Percentiles rank a stretch among this genome's conserved stretches.
These are phyloP conservation scores for Gracilaria gracilis DNA, from an alignment of 23 red algal species.

Conservation along the genomic window DNA sequence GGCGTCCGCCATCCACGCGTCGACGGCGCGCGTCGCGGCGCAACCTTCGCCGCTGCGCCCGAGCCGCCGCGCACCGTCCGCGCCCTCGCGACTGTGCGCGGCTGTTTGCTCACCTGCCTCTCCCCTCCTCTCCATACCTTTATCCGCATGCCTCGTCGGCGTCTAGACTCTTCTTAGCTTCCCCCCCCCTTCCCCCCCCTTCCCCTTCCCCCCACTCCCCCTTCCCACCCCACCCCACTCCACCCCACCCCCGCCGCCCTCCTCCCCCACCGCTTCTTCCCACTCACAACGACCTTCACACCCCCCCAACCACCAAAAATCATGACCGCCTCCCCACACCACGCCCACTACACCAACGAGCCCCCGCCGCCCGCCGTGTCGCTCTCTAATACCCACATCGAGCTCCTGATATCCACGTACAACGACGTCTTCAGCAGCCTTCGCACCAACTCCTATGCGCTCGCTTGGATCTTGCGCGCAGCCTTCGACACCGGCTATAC, in stretches of 20 bases:
- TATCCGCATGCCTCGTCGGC: no score
- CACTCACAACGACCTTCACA: neutral
- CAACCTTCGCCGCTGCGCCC: neutral
- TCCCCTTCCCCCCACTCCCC: neutral
- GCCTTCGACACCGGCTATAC: conserved; percentile 10
- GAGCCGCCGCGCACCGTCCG: neutral
- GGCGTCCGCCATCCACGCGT: conserved; percentile 1
- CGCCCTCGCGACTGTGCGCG: neutral
- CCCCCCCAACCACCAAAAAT: no score
- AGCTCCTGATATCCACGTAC: conserved; percentile 32
- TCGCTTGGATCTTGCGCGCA: conserved; percentile 43
- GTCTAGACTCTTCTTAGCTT: neutral
- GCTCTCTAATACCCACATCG: conserved; percentile 19
- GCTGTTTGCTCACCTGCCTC: neutral
- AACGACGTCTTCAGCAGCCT: conserved; percentile 53
- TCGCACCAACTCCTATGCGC: conserved; percentile 40
- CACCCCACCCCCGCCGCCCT: neutral
- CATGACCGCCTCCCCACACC: conserved; percentile 23
- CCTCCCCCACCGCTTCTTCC: neutral
- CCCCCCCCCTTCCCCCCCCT: neutral
- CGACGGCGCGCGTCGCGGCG: neutral
- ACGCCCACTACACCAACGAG: neutral
- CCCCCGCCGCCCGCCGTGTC: conserved; percentile 6
- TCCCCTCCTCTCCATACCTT: neutral
- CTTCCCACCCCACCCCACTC: neutral